Evolutionary conservation across 768 basidiomycete genomes (phyloP).

Genomic region (Russula dissimulans): DNA sequence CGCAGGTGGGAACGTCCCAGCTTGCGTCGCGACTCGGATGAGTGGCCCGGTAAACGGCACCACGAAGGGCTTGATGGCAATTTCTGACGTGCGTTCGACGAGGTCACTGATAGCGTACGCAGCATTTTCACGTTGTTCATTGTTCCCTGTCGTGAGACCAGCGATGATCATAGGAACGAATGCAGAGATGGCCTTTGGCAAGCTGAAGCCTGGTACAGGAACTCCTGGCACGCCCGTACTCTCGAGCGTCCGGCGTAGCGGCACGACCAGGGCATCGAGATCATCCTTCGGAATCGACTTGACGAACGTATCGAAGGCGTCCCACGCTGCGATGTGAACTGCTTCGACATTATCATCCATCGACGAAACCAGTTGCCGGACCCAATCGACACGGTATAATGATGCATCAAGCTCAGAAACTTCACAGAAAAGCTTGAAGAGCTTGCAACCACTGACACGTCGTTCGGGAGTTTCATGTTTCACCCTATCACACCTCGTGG

Average conservation of each 20-base stretch:
- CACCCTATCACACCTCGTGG: constrained; percentile 41
- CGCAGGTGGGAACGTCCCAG: constrained; percentile 80
- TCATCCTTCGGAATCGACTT: constrained; percentile 91
- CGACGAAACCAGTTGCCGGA: constrained; percentile 75
- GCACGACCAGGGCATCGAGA: constrained; percentile 81
- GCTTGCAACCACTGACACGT: constrained; percentile 67
- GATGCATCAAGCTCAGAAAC: constrained; percentile 73
- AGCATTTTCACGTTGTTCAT: constrained; percentile 91
- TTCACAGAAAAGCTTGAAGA: constrained; percentile 79
- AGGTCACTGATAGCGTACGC: constrained; percentile 96
- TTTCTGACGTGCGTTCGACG: constrained; percentile 77
- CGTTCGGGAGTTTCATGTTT: constrained; percentile 63
- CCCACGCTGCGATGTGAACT: constrained; percentile 78
- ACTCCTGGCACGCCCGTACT: constrained; percentile 68
- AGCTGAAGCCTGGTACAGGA: constrained; percentile 76
- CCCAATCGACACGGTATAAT: constrained; percentile 88
- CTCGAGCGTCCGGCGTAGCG: constrained; percentile 83
- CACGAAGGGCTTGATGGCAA: constrained; percentile 88
- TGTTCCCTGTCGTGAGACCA: constrained; percentile 88
- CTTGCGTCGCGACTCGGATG: constrained; percentile 88
- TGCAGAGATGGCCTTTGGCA: constrained; percentile 75
- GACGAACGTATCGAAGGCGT: constrained; percentile 77
- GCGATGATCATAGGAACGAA: constrained; percentile 83
- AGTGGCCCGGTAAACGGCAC: constrained; percentile 93
- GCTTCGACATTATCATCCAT: constrained; percentile 69